Percentiles rank a stretch among this genome's conserved stretches.
Conservation (phyloP, 495 filamentous ascomycete genomes). For the Rostrohypoxylon terebratum region DNA sequence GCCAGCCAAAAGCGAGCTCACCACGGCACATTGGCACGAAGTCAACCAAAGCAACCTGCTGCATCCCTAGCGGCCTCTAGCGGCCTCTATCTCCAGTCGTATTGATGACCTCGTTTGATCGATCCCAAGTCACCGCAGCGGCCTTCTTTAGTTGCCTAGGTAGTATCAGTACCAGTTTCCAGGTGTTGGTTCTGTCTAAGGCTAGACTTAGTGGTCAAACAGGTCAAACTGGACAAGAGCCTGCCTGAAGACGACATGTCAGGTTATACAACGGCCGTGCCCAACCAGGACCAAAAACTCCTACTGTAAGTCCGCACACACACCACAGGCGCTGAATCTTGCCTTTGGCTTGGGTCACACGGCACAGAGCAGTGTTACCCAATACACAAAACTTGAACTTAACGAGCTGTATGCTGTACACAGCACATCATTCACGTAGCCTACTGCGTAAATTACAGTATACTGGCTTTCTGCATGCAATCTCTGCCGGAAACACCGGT, state of each 20-base stretch:
- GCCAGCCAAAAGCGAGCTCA: background rate
- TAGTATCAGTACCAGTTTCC: background rate
- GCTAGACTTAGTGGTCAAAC: slow-evolving; percentile 28
- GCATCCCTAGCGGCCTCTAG: slow-evolving; percentile 22
- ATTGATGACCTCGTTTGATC: slow-evolving; percentile 5
- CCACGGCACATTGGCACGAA: slow-evolving; percentile 7
- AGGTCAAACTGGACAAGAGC: slow-evolving; percentile 14
- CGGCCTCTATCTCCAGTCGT: slow-evolving; percentile 24
- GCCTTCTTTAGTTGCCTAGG: slow-evolving; percentile 25
- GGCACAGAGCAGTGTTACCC: slow-evolving; percentile 24
- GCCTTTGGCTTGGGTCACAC: slow-evolving; percentile 34
- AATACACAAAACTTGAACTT: slow-evolving; percentile 13
- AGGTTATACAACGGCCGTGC: slow-evolving; percentile 34
- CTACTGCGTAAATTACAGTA: slow-evolving; percentile 30
- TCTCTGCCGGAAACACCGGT: slow-evolving; percentile 25
- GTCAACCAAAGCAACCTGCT: slow-evolving; percentile 16
- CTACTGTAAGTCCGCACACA: slow-evolving; percentile 13
- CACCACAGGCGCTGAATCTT: slow-evolving; percentile 32
- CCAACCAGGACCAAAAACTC: slow-evolving; percentile 18
- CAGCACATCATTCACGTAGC: slow-evolving; percentile 7
- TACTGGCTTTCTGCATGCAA: slow-evolving; percentile 37
- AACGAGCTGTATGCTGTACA: background rate
- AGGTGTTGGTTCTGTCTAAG: slow-evolving; percentile 14
- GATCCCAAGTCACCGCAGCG: slow-evolving; percentile 7
- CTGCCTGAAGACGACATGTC: slow-evolving; percentile 28